Conservation (phyloP, 2,329 filamentous ascomycete genomes). For the Coniochaeta pulveracea region DNA sequence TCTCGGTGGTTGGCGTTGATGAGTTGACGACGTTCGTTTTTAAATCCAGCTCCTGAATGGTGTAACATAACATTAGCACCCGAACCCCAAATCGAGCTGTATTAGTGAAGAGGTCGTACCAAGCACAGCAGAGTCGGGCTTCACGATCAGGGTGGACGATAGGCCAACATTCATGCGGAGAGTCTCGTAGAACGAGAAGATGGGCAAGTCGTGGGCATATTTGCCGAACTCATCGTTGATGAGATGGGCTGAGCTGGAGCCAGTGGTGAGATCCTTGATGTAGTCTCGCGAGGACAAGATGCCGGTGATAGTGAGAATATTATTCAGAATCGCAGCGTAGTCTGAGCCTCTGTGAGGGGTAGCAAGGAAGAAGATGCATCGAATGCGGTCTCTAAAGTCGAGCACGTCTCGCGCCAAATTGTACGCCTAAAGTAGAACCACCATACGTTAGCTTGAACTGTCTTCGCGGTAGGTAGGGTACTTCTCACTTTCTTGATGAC, state of each 20-base stretch:
- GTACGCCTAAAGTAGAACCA: conserved; percentile 8
- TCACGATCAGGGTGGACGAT: conserved; percentile 16
- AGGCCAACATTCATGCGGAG: conserved; percentile 13
- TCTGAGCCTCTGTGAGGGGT: conserved; percentile 23
- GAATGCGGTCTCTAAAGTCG: conserved; percentile 12
- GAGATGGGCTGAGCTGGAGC: conserved; percentile 12
- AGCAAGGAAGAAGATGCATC: conserved; percentile 21
- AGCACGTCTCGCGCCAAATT: conserved; percentile 11
- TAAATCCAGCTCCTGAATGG: conserved; percentile 9
- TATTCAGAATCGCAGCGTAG: conserved; percentile 15
- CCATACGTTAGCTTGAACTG: not conserved
- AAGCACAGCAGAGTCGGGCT: conserved; percentile 20
- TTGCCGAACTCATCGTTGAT: conserved; percentile 22
- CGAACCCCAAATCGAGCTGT: not conserved
- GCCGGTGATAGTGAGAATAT: conserved; percentile 12
- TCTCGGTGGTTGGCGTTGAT: conserved; percentile 18
- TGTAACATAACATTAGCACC: not conserved
- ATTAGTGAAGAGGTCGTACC: conserved; percentile 9
- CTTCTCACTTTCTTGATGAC: conserved; percentile 20
- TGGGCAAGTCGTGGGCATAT: conserved; percentile 12
- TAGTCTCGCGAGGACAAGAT: conserved; percentile 12
- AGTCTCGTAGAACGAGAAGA: conserved; percentile 25
- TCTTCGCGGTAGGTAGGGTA: not conserved
- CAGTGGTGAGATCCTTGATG: conserved; percentile 13
- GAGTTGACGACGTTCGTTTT: conserved; percentile 13